Base-by-base conservation (phyloP, 2,329 filamentous ascomycete species). In the Dothistroma septosporum region DNA sequence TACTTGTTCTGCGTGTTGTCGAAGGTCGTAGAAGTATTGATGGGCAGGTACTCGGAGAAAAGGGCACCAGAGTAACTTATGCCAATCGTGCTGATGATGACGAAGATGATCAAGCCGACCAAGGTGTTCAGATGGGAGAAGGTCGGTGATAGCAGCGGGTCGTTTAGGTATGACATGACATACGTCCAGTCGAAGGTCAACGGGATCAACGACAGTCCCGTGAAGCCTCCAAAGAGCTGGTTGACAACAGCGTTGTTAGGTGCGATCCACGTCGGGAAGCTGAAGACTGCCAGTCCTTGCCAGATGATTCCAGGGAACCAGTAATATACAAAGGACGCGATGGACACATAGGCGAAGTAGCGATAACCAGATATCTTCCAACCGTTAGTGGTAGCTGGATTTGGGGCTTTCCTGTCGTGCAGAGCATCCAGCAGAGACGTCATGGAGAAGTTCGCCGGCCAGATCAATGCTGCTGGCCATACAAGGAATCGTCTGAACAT, bases 121-220 rank as follows among this genome's bases (percentile, higher is more conserved):
- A 67, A 47, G 1, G 64, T 67, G 24, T 67, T 68, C 89, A 66
- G 37, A 90, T 9, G 90, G 92, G 33, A 90, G 90, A 69, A 93
- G 92, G 70, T 92, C 83, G 1, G 91, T 90, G 66, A 95, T 87
- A 67, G 59, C 10, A 67, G 55, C 7, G 65, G 65, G 37, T 66
- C 64, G 3, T 35, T 24, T 2, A 65, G 54, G 49, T 65, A 67
- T 0, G 59, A 49, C 19, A 53, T 62, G 3, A 67, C 60, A 32
- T 95, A 91, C 0, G 90, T 89, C 91, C 91, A 95, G 77, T 95
- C 91, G 69, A 95, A 94, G 0, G 91, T 94, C 69, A 95, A 71
- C 0, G 91, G 91, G 63, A 95, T 91, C 33, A 95, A 76, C 0
- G 91, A 91, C 12, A 96, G 82, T 2, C 91, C 91, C 1, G 90